Conservation (phyloP, 176 grass and related monocot species). For the Otatea glauca region DNA sequence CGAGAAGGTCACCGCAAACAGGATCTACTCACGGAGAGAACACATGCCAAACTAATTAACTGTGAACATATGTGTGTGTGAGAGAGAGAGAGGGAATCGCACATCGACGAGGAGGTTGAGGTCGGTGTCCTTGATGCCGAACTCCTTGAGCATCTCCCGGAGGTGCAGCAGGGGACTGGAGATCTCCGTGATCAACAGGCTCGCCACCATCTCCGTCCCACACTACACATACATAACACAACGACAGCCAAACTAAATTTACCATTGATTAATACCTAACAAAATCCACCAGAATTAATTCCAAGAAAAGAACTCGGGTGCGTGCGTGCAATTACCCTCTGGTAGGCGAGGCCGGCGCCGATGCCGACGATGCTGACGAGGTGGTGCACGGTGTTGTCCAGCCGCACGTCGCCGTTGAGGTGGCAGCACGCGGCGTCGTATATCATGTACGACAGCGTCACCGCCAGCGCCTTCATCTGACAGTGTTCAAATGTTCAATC, state of each 20-base stretch:
- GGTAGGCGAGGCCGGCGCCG: constrained; percentile 64
- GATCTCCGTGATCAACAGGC: constrained; percentile 65
- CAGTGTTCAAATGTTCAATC: no score
- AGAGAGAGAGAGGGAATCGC: background rate
- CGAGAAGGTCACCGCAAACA: constrained; percentile 85
- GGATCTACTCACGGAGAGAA: constrained; percentile 44
- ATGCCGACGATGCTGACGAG: constrained; percentile 71
- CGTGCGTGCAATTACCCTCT: constrained; percentile 40
- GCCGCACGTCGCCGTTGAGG: constrained; percentile 47
- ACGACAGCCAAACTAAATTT: background rate
- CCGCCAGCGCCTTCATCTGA: constrained; percentile 64
- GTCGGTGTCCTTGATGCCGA: constrained; percentile 61
- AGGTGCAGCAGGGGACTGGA: constrained; percentile 80
- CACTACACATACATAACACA: constrained; percentile 31
- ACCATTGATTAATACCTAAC: background rate
- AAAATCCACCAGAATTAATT: background rate
- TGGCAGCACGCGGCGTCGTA: constrained; percentile 72
- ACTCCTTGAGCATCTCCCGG: constrained; percentile 79
- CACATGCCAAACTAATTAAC: background rate
- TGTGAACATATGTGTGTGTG: background rate
- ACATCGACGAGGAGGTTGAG: constrained; percentile 83
- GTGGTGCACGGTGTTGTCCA: constrained; percentile 69
- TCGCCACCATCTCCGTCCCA: constrained; percentile 74
- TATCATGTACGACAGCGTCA: constrained; percentile 66
- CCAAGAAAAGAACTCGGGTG: background rate